A percentile compares a stretch with the other conserved stretches of the same genome.
phyloP scores from a whole-genome alignment of 371 early-diverging fungal genomes.

The Mucor indicus region DNA sequence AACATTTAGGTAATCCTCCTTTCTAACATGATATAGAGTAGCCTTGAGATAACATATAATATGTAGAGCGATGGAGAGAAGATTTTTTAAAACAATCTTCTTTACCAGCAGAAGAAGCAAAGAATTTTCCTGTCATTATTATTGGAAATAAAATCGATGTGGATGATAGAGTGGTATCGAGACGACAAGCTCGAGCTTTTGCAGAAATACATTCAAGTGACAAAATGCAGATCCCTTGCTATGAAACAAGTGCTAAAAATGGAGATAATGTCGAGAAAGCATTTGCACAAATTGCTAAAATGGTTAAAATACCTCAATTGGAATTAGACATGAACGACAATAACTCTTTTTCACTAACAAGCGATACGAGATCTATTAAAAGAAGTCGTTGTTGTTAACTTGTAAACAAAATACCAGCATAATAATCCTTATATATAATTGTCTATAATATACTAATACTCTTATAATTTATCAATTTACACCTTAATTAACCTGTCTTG shows the following conservation, averaged over 20 bases:
- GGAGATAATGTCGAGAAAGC: constrained; percentile 91
- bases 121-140: constrained; percentile 84
- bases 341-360: constrained; percentile 17
- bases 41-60: no score
- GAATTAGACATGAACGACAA: constrained; percentile 48
- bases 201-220: constrained; percentile 44
- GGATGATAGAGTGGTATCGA: constrained; percentile 78
- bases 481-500: no score
- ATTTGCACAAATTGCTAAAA: constrained; percentile 82
- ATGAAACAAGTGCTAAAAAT: constrained; percentile 92
- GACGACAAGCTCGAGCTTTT: constrained; percentile 53
- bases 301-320: constrained; percentile 54
- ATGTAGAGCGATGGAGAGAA: constrained; percentile 81
- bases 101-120: constrained; percentile 64
- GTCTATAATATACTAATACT: no score
- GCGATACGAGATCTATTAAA: constrained; percentile 4
- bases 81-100: constrained; percentile 82
- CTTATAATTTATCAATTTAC: no score
- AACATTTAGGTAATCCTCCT: constrained; percentile 81
- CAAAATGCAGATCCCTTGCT: constrained; percentile 72
- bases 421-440: no score
- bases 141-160: constrained; percentile 97
- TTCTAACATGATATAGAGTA: no score
- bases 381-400: constrained; percentile 14
- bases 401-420: no score